Conservation (phyloP, 495 filamentous ascomycete species). For the Neurospora africana region DNA sequence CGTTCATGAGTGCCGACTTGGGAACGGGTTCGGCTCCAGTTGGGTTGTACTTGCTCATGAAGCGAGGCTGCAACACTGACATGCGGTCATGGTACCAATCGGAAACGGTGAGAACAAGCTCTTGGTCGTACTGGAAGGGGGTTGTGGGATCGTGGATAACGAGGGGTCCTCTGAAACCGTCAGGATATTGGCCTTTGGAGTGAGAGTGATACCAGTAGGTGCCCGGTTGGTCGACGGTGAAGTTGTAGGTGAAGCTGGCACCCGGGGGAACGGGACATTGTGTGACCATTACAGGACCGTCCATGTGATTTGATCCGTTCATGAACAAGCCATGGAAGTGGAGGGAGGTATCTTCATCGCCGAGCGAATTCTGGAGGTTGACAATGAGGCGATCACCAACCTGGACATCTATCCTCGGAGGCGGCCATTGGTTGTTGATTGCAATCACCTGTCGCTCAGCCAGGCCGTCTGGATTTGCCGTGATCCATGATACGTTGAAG, state of each 20-base stretch:
- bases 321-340: conserved; percentile 73
- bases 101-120: conserved; percentile 52
- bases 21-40: conserved; percentile 57
- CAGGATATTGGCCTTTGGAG: conserved; percentile 56
- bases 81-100: conserved; percentile 61
- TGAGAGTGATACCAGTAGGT: conserved; percentile 85
- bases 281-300: conserved; percentile 54
- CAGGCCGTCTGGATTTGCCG: conserved; percentile 66
- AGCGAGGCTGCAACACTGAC: conserved; percentile 42
- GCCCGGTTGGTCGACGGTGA: conserved; percentile 62
- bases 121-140: conserved; percentile 58
- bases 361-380: conserved; percentile 62
- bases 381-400: conserved; percentile 63
- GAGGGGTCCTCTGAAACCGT: conserved; percentile 62
- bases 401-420: conserved; percentile 56
- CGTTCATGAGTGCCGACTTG: conserved; percentile 59
- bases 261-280: conserved; percentile 61
- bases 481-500: conserved; percentile 74
- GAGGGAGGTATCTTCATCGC: conserved; percentile 56
- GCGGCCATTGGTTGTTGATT: conserved; percentile 74
- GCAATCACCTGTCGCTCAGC: conserved; percentile 60
- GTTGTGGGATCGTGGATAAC: conserved; percentile 57
- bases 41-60: conserved; percentile 48
- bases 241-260: conserved; percentile 59
- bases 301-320: conserved; percentile 63